Percentiles rank a stretch among this genome's conserved stretches.
phyloP scores from a whole-genome alignment of 805 yeast species.

The Yamadazyma sp. region DNA sequence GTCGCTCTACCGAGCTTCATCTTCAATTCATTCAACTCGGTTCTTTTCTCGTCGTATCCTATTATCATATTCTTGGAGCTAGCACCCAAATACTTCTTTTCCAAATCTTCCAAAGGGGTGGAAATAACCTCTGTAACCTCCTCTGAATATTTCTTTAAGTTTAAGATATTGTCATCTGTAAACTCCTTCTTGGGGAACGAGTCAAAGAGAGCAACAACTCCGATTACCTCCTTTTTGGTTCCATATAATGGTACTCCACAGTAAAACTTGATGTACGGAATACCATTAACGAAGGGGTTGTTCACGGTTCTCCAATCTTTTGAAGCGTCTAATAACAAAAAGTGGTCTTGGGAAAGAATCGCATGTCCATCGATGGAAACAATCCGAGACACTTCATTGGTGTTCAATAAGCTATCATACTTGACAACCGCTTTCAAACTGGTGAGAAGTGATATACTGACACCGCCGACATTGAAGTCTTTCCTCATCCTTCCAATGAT shows the following conservation, averaged over 20 bases:
- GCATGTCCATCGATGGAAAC: conserved; percentile 71
- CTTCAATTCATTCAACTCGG: conserved; percentile 31
- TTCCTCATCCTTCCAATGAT: conserved; percentile 39
- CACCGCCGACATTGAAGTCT: conserved; percentile 48
- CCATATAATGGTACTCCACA: conserved; percentile 55
- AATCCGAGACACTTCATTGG: conserved; percentile 51
- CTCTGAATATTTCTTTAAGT: conserved; percentile 37
- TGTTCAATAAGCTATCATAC: conserved; percentile 46
- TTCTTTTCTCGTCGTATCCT: conserved; percentile 13
- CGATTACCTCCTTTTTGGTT: conserved; percentile 46
- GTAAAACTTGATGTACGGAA: conserved; percentile 61
- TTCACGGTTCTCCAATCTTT: conserved; percentile 67
- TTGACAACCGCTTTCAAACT: conserved; percentile 49
- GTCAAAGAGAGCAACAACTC: conserved; percentile 61
- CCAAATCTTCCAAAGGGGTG: conserved; percentile 14
- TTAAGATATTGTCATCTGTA: conserved; percentile 31
- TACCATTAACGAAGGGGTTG: conserved; percentile 64
- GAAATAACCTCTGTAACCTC: conserved; percentile 45
- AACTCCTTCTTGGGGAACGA: conserved; percentile 38
- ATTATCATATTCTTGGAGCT: conserved; percentile 1
- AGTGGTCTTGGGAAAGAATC: conserved; percentile 54
- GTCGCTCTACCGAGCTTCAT: conserved; percentile 59
- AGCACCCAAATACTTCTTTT: conserved; percentile 6
- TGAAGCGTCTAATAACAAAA: conserved; percentile 58
- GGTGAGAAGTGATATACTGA: conserved; percentile 59